These are phyloP conservation scores for Dryadomyces quercus-mongolicae DNA, from an alignment of 2,329 filamentous ascomycete genomes.

Conservation along the genomic window DNA sequence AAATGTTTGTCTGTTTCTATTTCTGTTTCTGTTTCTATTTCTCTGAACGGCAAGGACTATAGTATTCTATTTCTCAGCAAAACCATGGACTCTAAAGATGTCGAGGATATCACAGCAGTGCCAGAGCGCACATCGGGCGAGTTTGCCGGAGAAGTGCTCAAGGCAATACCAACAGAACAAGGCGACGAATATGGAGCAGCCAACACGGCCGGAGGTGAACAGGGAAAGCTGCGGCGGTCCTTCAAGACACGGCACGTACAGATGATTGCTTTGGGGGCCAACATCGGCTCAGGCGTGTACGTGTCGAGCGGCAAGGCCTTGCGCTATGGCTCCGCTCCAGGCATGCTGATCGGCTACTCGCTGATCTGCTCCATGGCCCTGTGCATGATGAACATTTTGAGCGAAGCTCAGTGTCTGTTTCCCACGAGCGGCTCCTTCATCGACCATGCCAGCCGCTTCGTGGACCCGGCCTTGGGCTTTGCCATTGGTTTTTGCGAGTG, in stretches of 20 bases:
- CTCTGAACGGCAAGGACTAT: too few species aligned
- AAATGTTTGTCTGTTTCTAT: too few species aligned
- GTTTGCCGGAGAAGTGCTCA: slow-evolving; percentile 5
- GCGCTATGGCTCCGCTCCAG: slow-evolving; percentile 50
- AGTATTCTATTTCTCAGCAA: too few species aligned
- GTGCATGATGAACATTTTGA: slow-evolving; percentile 8
- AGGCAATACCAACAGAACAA: slow-evolving; percentile 3
- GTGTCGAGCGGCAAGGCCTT: slow-evolving; percentile 20
- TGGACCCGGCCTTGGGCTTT: slow-evolving; percentile 46
- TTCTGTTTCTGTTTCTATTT: too few species aligned
- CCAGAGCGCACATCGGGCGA: slow-evolving; percentile 6
- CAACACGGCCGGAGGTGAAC: neutral
- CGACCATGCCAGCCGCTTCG: slow-evolving; percentile 40
- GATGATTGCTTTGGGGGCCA: slow-evolving; percentile 11
- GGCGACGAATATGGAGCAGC: slow-evolving; percentile 5
- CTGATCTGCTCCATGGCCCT: slow-evolving; percentile 10
- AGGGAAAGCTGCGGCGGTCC: slow-evolving; percentile 5
- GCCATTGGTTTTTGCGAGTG: slow-evolving; percentile 41
- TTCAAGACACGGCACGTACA: slow-evolving; percentile 10
- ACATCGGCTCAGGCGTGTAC: slow-evolving; percentile 11
- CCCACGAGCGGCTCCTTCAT: slow-evolving; percentile 42
- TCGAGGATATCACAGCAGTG: slow-evolving; percentile 6
- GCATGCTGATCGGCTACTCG: slow-evolving; percentile 10
- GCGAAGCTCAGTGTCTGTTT: slow-evolving; percentile 16
- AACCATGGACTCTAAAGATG: slow-evolving; percentile 2